Evolutionary conservation across 768 basidiomycete genomes (phyloP), one percentile per base, ranked within the genome.

Genomic region (Hypholoma fasciculare): DNA sequence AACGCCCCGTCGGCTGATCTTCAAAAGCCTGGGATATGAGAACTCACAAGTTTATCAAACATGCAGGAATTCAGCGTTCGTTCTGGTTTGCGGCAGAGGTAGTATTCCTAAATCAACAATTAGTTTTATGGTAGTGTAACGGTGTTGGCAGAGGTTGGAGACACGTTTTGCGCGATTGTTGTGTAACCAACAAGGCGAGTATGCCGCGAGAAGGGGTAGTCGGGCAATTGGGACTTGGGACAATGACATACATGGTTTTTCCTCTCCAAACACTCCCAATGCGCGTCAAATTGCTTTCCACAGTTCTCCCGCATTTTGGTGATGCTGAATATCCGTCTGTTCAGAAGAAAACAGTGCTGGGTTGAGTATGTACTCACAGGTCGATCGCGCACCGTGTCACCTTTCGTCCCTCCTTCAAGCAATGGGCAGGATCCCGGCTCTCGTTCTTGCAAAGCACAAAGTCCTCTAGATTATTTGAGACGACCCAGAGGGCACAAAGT

Each of bases 391-490:
- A 99, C 64, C 97, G 83, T 54, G 97, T 98, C 56, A 98, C 96
- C 64, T 92, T 87, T 64, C 97, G 76, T 11, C 97, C 97, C 73
- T 98, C 97, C 81, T 92, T 91, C 77, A 98, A 70, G 74, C 97
- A 99, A 71, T 96, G 94, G 19, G 75, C 93, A 9, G 96, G 94
- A 68, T 96, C 89, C 58, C 89, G 82, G 68, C 83, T 89, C 79
- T 98, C 96, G 20, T 85, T 79, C 78, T 98, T 98, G 84, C 97
- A 99, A 53, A 98, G 89, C 94, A 98, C 96, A 54, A 76, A 75
- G 64, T 75, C 76, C 71, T 75, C 76, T 76, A 53, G 23, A 52
- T 37, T 20, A 43, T 26, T 34, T 17, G 30, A 38, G 20, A 44
- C 38, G 36, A 11, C 42, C 14, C 30, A 16, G 23, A 56, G 50